Conservation (phyloP, 495 filamentous ascomycete genomes). For the Bathelium albidoporum region DNA sequence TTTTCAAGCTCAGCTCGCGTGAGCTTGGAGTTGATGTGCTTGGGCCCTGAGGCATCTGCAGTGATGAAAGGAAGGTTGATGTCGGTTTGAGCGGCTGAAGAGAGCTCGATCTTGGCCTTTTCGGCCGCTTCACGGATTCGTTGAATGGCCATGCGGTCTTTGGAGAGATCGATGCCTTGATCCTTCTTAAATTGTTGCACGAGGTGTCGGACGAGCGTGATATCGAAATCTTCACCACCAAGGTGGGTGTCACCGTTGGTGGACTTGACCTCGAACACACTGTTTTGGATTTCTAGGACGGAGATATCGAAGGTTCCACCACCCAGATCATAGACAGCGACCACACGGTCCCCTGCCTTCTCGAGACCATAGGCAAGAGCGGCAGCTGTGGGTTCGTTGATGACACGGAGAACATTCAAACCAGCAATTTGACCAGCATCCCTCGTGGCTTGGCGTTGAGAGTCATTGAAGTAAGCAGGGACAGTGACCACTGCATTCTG, state of each 20-base stretch:
- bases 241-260: conserved; percentile 99
- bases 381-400: conserved; percentile 54
- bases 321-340: conserved; percentile 63
- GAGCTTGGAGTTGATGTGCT: conserved; percentile 96
- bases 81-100: conserved; percentile 91
- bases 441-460: conserved; percentile 97
- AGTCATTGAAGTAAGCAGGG: conserved; percentile 99
- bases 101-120: conserved; percentile 99
- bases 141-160: conserved; percentile 98
- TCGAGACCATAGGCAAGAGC: conserved; percentile 37
- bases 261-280: conserved; percentile 95
- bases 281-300: conserved; percentile 89
- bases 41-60: conserved; percentile 84
- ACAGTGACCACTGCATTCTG: conserved; percentile 96
- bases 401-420: conserved; percentile 96
- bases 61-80: conserved; percentile 99
- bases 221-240: conserved; percentile 99
- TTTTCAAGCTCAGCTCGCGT: conserved; percentile 85
- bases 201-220: conserved; percentile 86
- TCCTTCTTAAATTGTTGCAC: conserved; percentile 96
- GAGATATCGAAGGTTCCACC: conserved; percentile 99
- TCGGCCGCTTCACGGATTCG: conserved; percentile 98
- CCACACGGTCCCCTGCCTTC: conserved; percentile 37
- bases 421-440: conserved; percentile 95
- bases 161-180: conserved; percentile 77